Base-by-base conservation (phyloP, 768 basidiomycete genomes). In the Cytidiella melzeri region DNA sequence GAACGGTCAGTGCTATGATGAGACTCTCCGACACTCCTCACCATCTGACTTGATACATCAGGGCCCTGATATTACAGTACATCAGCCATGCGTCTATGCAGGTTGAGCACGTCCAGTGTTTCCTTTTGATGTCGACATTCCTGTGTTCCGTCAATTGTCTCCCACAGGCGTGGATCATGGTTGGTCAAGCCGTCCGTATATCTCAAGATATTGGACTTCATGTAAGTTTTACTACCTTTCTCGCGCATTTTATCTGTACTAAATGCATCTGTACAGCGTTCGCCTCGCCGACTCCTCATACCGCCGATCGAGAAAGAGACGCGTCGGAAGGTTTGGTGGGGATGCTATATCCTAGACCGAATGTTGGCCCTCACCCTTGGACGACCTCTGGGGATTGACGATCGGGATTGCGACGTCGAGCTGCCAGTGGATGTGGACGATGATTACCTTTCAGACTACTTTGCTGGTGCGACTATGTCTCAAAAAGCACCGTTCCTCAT, bases 151-250 rank as follows among this genome's bases (percentile, higher is more conserved):
- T 94, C 57, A 95, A 95, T 61, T 92, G 92, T 62, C 78, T 95
- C 45, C 92, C 92, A 2, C 92, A 93, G 68, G 90, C 92, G 25
- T 95, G 92, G 92, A 79, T 94, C 54, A 75, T 93, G 50, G 80
- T 92, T 47, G 92, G 92, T 38, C 92, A 94, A 64, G 92, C 89
- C 20, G 81, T 95, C 41, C 81, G 92, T 51, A 82, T 82, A 51
- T 92, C 87, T 3, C 92, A 94, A 65, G 92, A 95, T 69, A 73
- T 94, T 37, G 92, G 92, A 40, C 76, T 95, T 57, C 92, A 94
- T 70, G 91, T 93, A 69, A 73, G 89, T 64, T 43, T 51, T 21
- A 15, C n/a, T 44, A 34, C 2, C 28, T 27, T 37, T 51, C 46
- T 20, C 50, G 19, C 45, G n/a, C n/a, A n/a, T n/a, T n/a, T n/a